A percentile compares a stretch with the other conserved stretches of the same genome.
phyloP scores from a whole-genome alignment of 2,329 filamentous ascomycete species.

The Aplosporella prunicola region DNA sequence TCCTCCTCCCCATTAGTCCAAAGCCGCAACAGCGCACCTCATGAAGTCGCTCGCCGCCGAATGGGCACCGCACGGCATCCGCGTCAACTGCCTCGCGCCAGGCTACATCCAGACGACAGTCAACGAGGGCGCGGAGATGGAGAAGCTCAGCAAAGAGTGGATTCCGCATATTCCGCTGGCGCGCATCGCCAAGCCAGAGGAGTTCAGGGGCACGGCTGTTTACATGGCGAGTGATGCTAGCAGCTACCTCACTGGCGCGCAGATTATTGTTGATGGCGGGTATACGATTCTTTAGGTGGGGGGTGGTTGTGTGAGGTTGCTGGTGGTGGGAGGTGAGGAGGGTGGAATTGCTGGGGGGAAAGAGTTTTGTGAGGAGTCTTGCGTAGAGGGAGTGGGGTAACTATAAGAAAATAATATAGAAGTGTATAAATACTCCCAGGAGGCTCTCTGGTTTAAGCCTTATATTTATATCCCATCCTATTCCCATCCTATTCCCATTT shows the following conservation, averaged over 20 bases:
- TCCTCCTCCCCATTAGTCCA: too few relatives aligned
- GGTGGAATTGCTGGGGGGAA: too few relatives aligned
- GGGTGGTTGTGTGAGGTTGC: too few relatives aligned
- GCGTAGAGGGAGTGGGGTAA: too few relatives aligned
- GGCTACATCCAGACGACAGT: conserved; percentile 15
- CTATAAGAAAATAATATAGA: too few relatives aligned
- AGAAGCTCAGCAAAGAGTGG: conserved; percentile 24
- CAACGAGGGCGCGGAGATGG: conserved; percentile 29
- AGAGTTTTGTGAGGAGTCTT: too few relatives aligned
- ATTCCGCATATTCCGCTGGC: conserved; percentile 28
- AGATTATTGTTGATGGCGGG: not conserved
- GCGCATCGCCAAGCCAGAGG: conserved; percentile 29
- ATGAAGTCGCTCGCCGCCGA: not conserved
- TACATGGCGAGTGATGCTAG: conserved; percentile 8
- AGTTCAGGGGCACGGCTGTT: conserved; percentile 26
- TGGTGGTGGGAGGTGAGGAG: too few relatives aligned
- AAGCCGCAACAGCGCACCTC: not conserved
- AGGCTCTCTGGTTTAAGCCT: too few relatives aligned
- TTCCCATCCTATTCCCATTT: too few relatives aligned
- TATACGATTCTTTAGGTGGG: too few relatives aligned
- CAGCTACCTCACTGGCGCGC: not conserved
- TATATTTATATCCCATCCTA: too few relatives aligned
- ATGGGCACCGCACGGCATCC: conserved; percentile 18
- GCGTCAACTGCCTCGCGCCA: conserved; percentile 10
- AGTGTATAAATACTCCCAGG: too few relatives aligned